These are phyloP conservation scores for Aspergillus japonicus DNA, from an alignment of 2,329 filamentous ascomycete genomes.

Conservation along the genomic window DNA sequence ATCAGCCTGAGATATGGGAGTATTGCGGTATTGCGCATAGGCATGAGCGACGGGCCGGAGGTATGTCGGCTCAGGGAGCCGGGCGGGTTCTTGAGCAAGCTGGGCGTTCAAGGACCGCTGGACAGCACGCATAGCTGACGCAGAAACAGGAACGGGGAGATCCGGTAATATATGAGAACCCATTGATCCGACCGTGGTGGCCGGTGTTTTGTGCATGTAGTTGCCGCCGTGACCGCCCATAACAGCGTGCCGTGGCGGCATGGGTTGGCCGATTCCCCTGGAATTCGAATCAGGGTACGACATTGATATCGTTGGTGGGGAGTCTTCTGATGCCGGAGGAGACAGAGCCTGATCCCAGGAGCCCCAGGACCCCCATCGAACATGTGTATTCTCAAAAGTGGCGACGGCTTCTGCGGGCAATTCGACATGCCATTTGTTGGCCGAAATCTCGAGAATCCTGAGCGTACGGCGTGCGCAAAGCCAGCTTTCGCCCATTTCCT, in stretches of 20 bases:
- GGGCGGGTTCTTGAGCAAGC: constrained; percentile 20
- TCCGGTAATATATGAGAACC: constrained; percentile 18
- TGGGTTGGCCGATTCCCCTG: constrained; percentile 15
- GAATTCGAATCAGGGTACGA: constrained; percentile 21
- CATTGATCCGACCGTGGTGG: constrained; percentile 15
- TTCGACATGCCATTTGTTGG: constrained; percentile 84
- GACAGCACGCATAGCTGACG: constrained; percentile 21
- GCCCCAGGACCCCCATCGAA: constrained; percentile 72
- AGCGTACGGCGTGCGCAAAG: constrained; percentile 82
- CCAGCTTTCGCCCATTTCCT: constrained; percentile 96
- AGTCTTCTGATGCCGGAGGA: constrained; percentile 29
- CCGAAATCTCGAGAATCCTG: constrained; percentile 78
- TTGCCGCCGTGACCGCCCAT: constrained; percentile 12
- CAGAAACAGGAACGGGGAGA: constrained; percentile 17
- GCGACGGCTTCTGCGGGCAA: constrained; percentile 77
- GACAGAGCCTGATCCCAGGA: constrained; percentile 43
- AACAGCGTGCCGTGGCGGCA: constrained; percentile 9
- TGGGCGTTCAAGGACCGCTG: constrained; percentile 21
- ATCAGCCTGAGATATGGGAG: constrained; percentile 30
- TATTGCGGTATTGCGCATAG: constrained; percentile 18
- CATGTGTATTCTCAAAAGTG: constrained; percentile 74
- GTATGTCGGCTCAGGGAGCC: constrained; percentile 35
- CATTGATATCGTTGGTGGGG: constrained; percentile 18
- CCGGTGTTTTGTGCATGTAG: constrained; percentile 8
- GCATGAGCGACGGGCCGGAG: constrained; percentile 27